Percentiles rank a stretch among this genome's conserved stretches.
phyloP scores from a whole-genome alignment of 352 stramenopile genomes.

The Ophiocytium majus region DNA sequence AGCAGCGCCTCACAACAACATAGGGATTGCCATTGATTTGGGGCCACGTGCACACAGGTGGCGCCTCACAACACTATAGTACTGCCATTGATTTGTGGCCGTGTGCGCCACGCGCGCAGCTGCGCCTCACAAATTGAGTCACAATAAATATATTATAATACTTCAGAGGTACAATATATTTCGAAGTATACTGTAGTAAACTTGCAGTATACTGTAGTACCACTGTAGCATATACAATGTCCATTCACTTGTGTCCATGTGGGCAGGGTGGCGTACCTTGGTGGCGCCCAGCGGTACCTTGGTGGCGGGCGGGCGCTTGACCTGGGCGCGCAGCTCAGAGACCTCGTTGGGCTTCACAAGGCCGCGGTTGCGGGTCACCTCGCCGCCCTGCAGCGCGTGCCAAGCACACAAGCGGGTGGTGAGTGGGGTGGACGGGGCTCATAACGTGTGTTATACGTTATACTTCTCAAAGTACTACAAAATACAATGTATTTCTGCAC shows the following conservation, averaged over 20 bases:
- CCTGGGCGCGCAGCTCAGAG: conserved; percentile 29
- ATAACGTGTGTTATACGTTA: not conserved
- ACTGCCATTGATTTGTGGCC: not conserved
- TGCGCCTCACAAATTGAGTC: not conserved
- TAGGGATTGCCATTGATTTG: too few relatives aligned
- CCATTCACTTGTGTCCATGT: not conserved
- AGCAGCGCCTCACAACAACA: too few relatives aligned
- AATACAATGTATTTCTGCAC: too few relatives aligned
- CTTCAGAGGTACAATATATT: not conserved
- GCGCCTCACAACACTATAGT: not conserved
- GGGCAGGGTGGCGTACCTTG: not conserved
- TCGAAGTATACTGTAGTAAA: not conserved
- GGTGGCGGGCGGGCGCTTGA: conserved; percentile 39
- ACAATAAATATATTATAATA: not conserved
- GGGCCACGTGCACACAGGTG: not conserved
- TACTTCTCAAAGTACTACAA: not conserved
- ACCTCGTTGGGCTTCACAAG: conserved; percentile 55
- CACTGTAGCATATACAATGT: not conserved
- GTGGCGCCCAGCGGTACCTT: conserved; percentile 35
- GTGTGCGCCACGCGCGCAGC: not conserved
- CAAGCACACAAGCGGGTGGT: not conserved
- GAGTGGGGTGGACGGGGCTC: not conserved
- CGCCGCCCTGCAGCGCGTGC: not conserved
- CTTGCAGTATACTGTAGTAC: not conserved
- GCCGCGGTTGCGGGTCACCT: conserved; percentile 30